Percentiles rank a stretch among this genome's conserved stretches.
These are phyloP conservation scores for Chalciporus chontae DNA, from an alignment of 768 basidiomycete genomes.

Conservation along the genomic window DNA sequence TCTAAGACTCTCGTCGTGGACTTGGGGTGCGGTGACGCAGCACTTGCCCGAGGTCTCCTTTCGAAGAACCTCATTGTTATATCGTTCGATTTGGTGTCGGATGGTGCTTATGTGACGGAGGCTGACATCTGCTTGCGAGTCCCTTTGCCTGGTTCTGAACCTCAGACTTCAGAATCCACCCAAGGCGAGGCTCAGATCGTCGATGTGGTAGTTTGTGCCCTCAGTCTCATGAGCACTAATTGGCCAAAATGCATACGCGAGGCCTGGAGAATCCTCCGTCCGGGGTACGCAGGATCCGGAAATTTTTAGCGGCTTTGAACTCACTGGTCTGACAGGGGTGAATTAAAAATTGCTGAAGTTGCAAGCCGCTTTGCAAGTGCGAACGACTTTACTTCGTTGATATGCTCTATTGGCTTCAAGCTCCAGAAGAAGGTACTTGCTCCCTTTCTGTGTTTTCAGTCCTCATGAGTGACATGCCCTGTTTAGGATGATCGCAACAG, in stretches of 20 bases:
- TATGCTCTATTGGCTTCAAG: constrained; percentile 70
- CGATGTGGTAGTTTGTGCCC: constrained; percentile 88
- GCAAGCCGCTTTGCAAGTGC: constrained; percentile 74
- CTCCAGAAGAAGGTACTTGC: constrained; percentile 58
- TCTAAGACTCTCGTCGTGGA: constrained; percentile 77
- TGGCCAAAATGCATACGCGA: constrained; percentile 92
- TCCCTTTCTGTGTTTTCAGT: neutral
- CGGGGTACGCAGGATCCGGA: constrained; percentile 52
- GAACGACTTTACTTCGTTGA: constrained; percentile 61
- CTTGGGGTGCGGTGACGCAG: constrained; percentile 93
- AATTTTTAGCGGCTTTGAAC: constrained; percentile 1
- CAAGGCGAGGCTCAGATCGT: constrained; percentile 71
- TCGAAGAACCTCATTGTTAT: constrained; percentile 66
- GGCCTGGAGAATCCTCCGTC: constrained; percentile 81
- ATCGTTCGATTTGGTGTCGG: constrained; percentile 80
- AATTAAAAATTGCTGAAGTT: constrained; percentile 86
- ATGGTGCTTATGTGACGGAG: constrained; percentile 72
- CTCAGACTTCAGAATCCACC: constrained; percentile 34
- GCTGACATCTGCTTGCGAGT: constrained; percentile 83
- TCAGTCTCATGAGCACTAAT: constrained; percentile 96
- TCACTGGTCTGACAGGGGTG: constrained; percentile 49
- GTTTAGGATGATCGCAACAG: constrained; percentile 74
- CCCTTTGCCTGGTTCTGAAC: constrained; percentile 82
- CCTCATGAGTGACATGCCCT: neutral
- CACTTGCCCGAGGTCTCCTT: constrained; percentile 70